A percentile compares a stretch with the other conserved stretches of the same genome.
Conservation (phyloP, 306 rosid species). For the Trifolium pratense region DNA sequence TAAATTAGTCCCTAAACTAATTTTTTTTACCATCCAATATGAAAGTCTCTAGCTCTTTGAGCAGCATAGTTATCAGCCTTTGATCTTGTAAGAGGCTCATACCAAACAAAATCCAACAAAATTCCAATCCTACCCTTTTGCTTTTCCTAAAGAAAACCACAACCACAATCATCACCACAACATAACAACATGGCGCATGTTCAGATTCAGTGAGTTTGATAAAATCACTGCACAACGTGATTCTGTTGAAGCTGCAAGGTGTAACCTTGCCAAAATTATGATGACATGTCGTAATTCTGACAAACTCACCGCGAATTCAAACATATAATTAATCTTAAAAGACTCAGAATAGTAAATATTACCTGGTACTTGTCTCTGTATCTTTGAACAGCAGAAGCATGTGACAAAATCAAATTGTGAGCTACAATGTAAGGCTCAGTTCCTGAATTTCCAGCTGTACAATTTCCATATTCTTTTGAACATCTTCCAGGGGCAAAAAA, state of each 20-base stretch:
- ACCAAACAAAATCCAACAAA: slow-evolving; percentile 89
- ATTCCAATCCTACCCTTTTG: slow-evolving; percentile 88
- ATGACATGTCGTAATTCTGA: neutral
- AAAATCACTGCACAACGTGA: neutral
- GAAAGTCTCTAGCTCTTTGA: slow-evolving; percentile 95
- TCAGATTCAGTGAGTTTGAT: neutral
- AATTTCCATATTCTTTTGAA: slow-evolving; percentile 82
- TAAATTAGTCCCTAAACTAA: neutral
- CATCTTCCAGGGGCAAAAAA: slow-evolving; percentile 87
- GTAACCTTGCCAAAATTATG: neutral
- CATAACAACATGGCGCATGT: neutral
- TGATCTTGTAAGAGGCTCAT: slow-evolving; percentile 85
- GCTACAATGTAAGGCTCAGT: slow-evolving; percentile 90
- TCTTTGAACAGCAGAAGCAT: slow-evolving; percentile 85
- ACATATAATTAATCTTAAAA: neutral
- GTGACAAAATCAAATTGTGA: slow-evolving; percentile 82
- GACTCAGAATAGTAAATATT: slow-evolving; percentile 7
- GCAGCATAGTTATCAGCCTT: slow-evolving; percentile 91
- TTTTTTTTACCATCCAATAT: slow-evolving; percentile 80
- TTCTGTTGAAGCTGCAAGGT: neutral
- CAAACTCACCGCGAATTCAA: neutral
- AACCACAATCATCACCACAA: slow-evolving; percentile 4
- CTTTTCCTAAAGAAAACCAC: slow-evolving; percentile 53
- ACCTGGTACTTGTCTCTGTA: slow-evolving; percentile 81
- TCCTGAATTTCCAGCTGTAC: slow-evolving; percentile 77